A percentile compares a stretch with the other conserved stretches of the same genome.
Conservation (phyloP, 345 rosid species). For the Raphanus sativus region DNA sequence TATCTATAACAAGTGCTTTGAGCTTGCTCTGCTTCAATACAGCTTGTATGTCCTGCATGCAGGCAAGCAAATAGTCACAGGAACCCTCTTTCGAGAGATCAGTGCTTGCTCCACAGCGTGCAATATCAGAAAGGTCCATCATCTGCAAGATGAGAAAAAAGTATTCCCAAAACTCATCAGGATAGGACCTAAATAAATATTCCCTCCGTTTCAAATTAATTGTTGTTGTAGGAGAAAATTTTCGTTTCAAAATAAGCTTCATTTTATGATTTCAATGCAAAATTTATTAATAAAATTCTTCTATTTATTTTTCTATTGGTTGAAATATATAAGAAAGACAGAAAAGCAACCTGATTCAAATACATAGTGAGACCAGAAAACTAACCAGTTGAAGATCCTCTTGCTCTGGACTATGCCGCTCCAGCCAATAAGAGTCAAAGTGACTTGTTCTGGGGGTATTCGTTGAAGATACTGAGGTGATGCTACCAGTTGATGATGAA, state of each 20-base stretch:
- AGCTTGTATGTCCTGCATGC: slow-evolving; percentile 80
- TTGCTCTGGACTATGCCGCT: slow-evolving; percentile 63
- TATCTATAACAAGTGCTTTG: slow-evolving; percentile 78
- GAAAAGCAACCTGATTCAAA: too few relatives aligned
- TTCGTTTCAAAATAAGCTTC: too few relatives aligned
- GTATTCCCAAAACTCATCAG: too few relatives aligned
- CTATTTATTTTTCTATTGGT: too few relatives aligned
- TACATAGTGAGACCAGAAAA: too few relatives aligned
- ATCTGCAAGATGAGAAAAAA: slow-evolving; percentile 45
- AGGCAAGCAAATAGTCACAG: slow-evolving; percentile 62
- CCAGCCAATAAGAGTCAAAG: slow-evolving; percentile 80
- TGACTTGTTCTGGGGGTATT: slow-evolving; percentile 77
- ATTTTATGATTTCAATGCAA: too few relatives aligned
- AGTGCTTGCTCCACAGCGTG: slow-evolving; percentile 71
- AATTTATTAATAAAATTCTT: too few relatives aligned
- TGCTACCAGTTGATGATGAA: slow-evolving; percentile 73
- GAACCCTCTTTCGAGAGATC: slow-evolving; percentile 63
- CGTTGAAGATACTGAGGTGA: slow-evolving; percentile 77
- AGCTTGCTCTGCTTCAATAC: slow-evolving; percentile 63
- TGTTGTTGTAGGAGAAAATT: too few relatives aligned
- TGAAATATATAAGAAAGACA: too few relatives aligned
- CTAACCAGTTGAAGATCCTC: slow-evolving; percentile 82
- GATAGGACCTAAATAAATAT: too few relatives aligned
- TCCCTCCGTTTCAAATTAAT: too few relatives aligned
- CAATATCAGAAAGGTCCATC: slow-evolving; percentile 80